Evolutionary conservation across 495 filamentous ascomycete species (phyloP).

Genomic region (Aspergillus wentii): DNA sequence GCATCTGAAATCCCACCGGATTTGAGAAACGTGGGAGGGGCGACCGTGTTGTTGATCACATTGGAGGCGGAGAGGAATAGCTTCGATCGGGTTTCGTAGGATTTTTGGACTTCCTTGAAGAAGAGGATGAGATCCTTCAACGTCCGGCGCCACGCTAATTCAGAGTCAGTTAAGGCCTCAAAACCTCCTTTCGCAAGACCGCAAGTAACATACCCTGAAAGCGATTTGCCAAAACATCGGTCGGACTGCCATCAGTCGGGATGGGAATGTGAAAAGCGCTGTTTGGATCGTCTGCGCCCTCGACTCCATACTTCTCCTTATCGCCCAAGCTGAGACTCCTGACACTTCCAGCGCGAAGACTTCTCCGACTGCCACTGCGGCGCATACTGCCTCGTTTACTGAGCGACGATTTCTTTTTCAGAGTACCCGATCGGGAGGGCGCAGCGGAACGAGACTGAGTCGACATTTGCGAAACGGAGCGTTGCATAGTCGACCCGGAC

Average conservation of each 20-base stretch:
- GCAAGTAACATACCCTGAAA: constrained; percentile 68
- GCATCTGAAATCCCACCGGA: constrained; percentile 84
- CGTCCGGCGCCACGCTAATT: constrained; percentile 85
- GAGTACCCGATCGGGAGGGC: constrained; percentile 67
- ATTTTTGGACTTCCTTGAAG: constrained; percentile 86
- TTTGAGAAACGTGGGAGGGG: constrained; percentile 66
- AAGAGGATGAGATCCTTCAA: constrained; percentile 93
- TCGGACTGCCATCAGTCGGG: constrained; percentile 80
- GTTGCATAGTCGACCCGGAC: constrained; percentile 36
- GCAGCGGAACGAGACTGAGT: constrained; percentile 42
- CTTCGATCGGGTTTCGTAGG: constrained; percentile 84
- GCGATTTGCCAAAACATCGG: constrained; percentile 81
- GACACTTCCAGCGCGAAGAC: constrained; percentile 76
- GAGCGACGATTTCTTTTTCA: constrained; percentile 82
- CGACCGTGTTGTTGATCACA: constrained; percentile 71
- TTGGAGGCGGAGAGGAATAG: constrained; percentile 77
- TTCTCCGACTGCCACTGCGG: constrained; percentile 70
- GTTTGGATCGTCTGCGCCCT: constrained; percentile 65
- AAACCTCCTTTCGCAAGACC: too few relatives aligned
- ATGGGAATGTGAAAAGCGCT: constrained; percentile 86
- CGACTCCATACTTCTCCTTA: constrained; percentile 47
- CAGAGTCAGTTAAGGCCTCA: too few relatives aligned
- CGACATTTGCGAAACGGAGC: constrained; percentile 51
- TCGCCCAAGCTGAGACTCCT: constrained; percentile 64
- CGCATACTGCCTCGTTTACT: constrained; percentile 69